Evolutionary conservation across 805 yeast genomes (phyloP).

Genomic region (Candida pseudofarinosa): DNA sequence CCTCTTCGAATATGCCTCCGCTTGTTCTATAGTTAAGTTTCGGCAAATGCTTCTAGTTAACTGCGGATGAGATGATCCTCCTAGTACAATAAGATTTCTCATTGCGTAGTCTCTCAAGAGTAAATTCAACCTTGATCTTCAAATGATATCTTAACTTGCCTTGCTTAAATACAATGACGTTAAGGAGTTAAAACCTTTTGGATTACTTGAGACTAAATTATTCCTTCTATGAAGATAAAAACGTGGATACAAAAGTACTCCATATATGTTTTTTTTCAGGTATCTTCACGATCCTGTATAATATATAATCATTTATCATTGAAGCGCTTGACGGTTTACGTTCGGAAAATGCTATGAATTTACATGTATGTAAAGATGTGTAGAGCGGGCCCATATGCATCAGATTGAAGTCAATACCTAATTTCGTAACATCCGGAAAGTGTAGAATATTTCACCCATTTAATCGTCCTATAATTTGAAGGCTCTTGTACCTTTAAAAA

Average conservation of each 20-base stretch:
- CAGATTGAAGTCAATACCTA: constrained; percentile 58
- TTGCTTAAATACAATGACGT: too few relatives aligned
- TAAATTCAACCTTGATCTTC: too few relatives aligned
- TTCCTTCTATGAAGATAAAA: background rate
- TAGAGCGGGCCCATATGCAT: too few relatives aligned
- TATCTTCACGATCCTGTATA: background rate
- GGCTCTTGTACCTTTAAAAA: constrained; percentile 63
- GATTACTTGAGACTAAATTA: too few relatives aligned
- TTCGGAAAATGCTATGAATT: background rate
- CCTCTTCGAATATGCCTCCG: constrained; percentile 60
- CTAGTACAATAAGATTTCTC: constrained; percentile 83
- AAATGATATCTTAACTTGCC: too few relatives aligned
- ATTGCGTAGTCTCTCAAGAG: too few relatives aligned
- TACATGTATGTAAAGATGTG: too few relatives aligned
- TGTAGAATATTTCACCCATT: constrained; percentile 82
- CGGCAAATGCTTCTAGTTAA: constrained; percentile 73
- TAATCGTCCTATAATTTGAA: constrained; percentile 63
- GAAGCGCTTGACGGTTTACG: too few relatives aligned
- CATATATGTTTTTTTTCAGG: background rate
- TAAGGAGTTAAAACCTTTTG: too few relatives aligned
- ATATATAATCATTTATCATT: too few relatives aligned
- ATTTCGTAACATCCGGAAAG: constrained; percentile 80
- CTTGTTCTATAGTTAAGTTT: constrained; percentile 69
- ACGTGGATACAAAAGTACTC: background rate
- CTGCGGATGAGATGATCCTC: constrained; percentile 86